These are phyloP conservation scores for Ceratocystiopsis sp. DNA, from an alignment of 2,329 filamentous ascomycete genomes.

Conservation along the genomic window DNA sequence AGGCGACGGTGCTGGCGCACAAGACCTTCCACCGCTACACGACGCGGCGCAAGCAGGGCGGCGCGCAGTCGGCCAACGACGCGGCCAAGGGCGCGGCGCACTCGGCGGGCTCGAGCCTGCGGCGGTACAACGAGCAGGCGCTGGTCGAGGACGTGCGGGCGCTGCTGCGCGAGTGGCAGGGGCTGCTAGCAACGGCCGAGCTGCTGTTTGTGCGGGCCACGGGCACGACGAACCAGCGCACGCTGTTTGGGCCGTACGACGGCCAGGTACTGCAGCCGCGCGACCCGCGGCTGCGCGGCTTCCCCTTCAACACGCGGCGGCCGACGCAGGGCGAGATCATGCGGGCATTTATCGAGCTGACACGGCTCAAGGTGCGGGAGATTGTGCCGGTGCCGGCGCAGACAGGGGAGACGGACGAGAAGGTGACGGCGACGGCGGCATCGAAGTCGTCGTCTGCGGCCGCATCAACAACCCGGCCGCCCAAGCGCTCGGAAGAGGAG, in stretches of 20 bases:
- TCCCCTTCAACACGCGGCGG: conserved; percentile 82
- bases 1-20: conserved; percentile 78
- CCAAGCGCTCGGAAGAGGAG: conserved; percentile 64
- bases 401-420: conserved; percentile 21
- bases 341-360: conserved; percentile 86
- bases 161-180: conserved; percentile 70
- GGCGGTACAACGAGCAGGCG: conserved; percentile 87
- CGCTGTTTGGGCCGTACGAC: conserved; percentile 82
- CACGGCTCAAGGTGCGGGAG: conserved; percentile 68
- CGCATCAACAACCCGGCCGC: no score
- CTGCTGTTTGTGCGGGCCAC: conserved; percentile 81
- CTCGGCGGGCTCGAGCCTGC: conserved; percentile 76
- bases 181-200: conserved; percentile 66
- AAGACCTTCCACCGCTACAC: conserved; percentile 98
- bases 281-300: conserved; percentile 66
- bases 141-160: conserved; percentile 75
- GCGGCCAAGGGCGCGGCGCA: conserved; percentile 27
- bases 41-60: conserved; percentile 88
- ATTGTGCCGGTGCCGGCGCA: conserved; percentile 48
- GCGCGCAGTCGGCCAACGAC: conserved; percentile 65
- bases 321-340: conserved; percentile 91
- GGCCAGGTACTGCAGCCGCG: conserved; percentile 65
- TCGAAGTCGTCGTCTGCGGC: no score
- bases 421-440: neutral
- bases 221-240: conserved; percentile 69